Evolutionary conservation across 2,329 filamentous ascomycete genomes (phyloP).

Genomic region (Cercospora berteroae): DNA sequence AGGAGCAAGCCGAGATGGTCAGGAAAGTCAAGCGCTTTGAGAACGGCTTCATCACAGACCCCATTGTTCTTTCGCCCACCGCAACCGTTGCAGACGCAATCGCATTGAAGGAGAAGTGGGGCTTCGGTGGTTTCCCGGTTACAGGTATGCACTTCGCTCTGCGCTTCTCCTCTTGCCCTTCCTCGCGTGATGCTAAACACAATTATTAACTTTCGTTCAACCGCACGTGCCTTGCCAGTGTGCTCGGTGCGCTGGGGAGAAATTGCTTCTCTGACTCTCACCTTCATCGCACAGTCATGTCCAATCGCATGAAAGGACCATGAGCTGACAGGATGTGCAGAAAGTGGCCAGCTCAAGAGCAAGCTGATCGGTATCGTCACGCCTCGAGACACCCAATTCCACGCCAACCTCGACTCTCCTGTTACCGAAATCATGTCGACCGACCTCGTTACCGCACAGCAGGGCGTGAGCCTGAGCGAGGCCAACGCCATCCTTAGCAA

Average conservation of each 20-base stretch:
- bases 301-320: background rate
- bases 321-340: conserved; percentile 50
- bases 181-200: conserved; percentile 69
- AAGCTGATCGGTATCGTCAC: conserved; percentile 98
- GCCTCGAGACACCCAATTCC: conserved; percentile 96
- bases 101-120: conserved; percentile 94
- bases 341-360: conserved; percentile 86
- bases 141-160: conserved; percentile 70
- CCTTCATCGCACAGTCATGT: background rate
- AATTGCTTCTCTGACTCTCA: conserved; percentile 32
- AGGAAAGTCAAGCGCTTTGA: conserved; percentile 98
- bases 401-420: conserved; percentile 67
- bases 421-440: conserved; percentile 94
- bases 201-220: conserved; percentile 99
- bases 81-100: conserved; percentile 91
- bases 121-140: conserved; percentile 96
- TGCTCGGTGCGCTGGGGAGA: conserved; percentile 39
- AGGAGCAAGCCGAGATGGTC: conserved; percentile 97
- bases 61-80: conserved; percentile 81
- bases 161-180: conserved; percentile 19
- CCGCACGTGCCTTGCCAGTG: conserved; percentile 67
- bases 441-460: conserved; percentile 81
- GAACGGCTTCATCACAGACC: conserved; percentile 97
- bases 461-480: conserved; percentile 79
- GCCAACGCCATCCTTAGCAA: conserved; percentile 90